Percentiles rank a stretch among this genome's conserved stretches.
Conservation (phyloP, 768 basidiomycete species). For the Trametes cinnabarina region DNA sequence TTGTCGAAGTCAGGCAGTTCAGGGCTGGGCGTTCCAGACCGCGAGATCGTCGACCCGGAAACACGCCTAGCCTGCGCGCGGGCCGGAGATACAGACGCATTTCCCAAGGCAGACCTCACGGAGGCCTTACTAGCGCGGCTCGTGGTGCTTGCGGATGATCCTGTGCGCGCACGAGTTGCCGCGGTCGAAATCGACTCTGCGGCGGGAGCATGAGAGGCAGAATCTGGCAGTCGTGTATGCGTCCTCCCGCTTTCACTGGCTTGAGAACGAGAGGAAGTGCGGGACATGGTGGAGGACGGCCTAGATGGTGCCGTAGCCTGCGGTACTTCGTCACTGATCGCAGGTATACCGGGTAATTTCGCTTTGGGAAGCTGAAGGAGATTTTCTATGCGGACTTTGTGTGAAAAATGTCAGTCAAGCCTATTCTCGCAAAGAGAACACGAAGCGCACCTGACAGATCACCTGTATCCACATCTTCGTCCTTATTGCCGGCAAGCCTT, state of each 20-base stretch:
- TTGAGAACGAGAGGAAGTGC: constrained; percentile 8
- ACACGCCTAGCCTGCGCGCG: constrained; percentile 3
- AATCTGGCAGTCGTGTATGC: not conserved
- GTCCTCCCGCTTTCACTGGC: not conserved
- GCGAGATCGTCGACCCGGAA: constrained; percentile 8
- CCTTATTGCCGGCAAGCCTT: not conserved
- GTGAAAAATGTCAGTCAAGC: too few species aligned
- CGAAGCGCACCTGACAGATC: constrained; percentile 17
- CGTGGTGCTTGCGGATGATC: constrained; percentile 8
- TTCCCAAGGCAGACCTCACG: not conserved
- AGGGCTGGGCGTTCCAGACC: constrained; percentile 26
- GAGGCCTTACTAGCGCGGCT: constrained; percentile 17
- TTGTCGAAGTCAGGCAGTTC: constrained; percentile 20
- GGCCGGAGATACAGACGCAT: not conserved
- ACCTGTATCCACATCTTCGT: not conserved
- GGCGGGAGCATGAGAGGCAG: not conserved
- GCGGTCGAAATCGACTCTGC: constrained; percentile 12
- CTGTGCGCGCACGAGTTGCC: constrained; percentile 9
- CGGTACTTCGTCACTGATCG: not conserved
- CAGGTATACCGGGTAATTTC: constrained; percentile 9
- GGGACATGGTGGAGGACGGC: constrained; percentile 10
- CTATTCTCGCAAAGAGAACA: not conserved
- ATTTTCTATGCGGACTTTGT: constrained; percentile 18
- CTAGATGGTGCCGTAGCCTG: not conserved
- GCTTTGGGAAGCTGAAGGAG: constrained; percentile 14